Percentiles rank a stretch among this genome's conserved stretches.
Conservation (phyloP, 768 basidiomycete species). For the Kwoniella botswanensis region DNA sequence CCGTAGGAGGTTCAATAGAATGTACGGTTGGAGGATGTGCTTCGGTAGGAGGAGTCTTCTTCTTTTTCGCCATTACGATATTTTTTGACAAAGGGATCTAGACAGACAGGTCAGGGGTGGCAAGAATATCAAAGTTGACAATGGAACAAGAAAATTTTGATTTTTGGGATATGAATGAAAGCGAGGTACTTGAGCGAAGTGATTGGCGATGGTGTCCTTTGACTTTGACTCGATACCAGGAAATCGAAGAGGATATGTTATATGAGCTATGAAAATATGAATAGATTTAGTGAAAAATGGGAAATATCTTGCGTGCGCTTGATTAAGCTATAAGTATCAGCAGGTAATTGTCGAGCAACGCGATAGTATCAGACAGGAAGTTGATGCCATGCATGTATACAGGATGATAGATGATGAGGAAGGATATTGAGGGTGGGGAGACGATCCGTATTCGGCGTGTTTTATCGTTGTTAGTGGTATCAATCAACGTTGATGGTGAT, state of each 20-base stretch:
- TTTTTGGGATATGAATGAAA: not conserved
- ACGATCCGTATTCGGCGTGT: slow-evolving; percentile 10
- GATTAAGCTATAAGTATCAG: not conserved
- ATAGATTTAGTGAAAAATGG: not conserved
- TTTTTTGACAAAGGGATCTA: slow-evolving; percentile 5
- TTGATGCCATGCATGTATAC: not conserved
- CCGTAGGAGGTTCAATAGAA: slow-evolving; percentile 1
- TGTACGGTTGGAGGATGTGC: not conserved
- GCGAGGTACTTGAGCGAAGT: not conserved
- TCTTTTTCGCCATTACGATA: slow-evolving; percentile 17
- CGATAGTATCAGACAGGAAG: too few species aligned
- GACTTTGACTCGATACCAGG: too few species aligned
- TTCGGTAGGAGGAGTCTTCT: slow-evolving; percentile 10
- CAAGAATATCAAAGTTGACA: slow-evolving; percentile 8
- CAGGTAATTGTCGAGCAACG: too few species aligned
- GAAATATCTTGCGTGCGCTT: not conserved
- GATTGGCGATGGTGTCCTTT: not conserved
- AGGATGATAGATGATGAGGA: not conserved
- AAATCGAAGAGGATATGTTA: not conserved
- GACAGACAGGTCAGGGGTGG: not conserved
- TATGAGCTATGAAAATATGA: not conserved
- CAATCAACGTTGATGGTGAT: slow-evolving; percentile 4
- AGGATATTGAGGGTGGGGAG: not conserved
- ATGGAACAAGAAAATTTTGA: slow-evolving; percentile 7
- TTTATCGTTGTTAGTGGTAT: not conserved